Evolutionary conservation across 75 land plant species (phyloP).

Genomic region (Chamaecyparis obtusa): DNA sequence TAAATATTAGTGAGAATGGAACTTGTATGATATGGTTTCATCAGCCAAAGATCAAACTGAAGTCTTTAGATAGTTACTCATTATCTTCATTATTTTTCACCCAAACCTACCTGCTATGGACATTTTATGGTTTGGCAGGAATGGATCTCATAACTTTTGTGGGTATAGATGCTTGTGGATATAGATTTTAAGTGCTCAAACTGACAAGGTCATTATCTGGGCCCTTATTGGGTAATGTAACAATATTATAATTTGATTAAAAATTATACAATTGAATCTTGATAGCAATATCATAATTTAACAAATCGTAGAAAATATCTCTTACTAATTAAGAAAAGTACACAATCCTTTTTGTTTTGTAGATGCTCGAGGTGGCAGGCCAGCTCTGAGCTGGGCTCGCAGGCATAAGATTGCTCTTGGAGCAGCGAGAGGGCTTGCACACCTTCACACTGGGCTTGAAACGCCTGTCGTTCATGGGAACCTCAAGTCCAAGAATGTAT

Average conservation of each 20-base stretch:
- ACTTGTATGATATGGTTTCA: background rate
- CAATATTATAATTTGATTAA: background rate
- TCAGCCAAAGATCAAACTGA: background rate
- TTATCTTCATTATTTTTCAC: background rate
- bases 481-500: slow-evolving; percentile 37
- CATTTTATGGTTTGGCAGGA: background rate
- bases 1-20: background rate
- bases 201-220: background rate
- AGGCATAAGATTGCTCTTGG: slow-evolving; percentile 37
- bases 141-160: background rate
- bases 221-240: background rate
- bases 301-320: too few relatives aligned
- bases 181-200: background rate
- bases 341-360: slow-evolving; percentile 6
- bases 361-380: slow-evolving; percentile 9
- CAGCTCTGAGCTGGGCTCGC: slow-evolving; percentile 28
- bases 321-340: too few relatives aligned
- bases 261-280: too few relatives aligned
- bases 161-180: background rate
- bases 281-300: too few relatives aligned
- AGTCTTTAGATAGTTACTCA: background rate
- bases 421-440: slow-evolving; percentile 29
- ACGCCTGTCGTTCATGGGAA: slow-evolving; percentile 30
- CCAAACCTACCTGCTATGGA: background rate
- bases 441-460: slow-evolving; percentile 24